A percentile compares a stretch with the other conserved stretches of the same genome.
These are phyloP conservation scores for Triticum timopheevii DNA, from an alignment of 176 grass and related monocot genomes.

Conservation along the genomic window DNA sequence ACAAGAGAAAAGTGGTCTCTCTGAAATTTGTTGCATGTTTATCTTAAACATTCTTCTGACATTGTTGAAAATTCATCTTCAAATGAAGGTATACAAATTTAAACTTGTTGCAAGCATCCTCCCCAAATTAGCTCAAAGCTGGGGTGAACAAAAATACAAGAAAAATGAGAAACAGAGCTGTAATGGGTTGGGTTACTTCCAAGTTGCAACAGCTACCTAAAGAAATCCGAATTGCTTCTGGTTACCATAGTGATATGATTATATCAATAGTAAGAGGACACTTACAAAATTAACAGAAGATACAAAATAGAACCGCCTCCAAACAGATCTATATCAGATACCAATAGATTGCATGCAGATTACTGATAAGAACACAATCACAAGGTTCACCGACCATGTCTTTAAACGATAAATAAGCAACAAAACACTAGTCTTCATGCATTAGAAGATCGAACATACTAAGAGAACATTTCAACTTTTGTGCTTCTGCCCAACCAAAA, in stretches of 20 bases:
- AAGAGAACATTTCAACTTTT: background rate
- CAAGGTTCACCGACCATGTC: slow-evolving; percentile 15
- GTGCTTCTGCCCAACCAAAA: background rate
- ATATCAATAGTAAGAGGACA: background rate
- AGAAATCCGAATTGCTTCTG: too few species aligned
- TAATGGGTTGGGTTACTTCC: too few species aligned
- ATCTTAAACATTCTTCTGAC: too few species aligned
- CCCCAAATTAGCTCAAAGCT: too few species aligned
- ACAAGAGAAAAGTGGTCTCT: too few species aligned
- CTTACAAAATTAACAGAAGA: background rate
- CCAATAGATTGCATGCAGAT: background rate
- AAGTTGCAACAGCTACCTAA: too few species aligned
- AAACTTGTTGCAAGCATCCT: too few species aligned
- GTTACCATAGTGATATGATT: background rate
- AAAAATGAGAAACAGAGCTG: too few species aligned
- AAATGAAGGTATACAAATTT: too few species aligned
- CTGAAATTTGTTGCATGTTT: too few species aligned
- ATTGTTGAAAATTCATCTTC: too few species aligned
- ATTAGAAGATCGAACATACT: slow-evolving; percentile 29
- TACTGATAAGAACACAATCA: slow-evolving; percentile 4
- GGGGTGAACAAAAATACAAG: too few species aligned
- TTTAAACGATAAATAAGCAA: slow-evolving; percentile 14
- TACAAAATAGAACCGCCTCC: background rate
- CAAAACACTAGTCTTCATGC: background rate
- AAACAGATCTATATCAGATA: background rate